phyloP scores from a whole-genome alignment of 805 yeast species.

The Lipomyces yamadae region DNA sequence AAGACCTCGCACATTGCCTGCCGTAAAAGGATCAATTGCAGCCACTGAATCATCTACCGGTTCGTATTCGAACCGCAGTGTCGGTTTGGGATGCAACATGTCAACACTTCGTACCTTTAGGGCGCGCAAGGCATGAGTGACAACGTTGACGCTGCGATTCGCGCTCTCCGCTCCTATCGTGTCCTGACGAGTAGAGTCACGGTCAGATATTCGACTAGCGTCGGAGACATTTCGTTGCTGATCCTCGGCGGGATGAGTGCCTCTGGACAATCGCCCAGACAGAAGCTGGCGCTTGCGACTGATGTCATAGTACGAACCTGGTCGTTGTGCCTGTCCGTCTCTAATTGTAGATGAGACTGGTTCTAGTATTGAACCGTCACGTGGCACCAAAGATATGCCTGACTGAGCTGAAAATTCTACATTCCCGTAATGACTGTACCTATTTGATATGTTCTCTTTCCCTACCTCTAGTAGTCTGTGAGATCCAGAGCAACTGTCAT shows the following conservation, averaged over 20 bases:
- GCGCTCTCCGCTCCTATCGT: neutral
- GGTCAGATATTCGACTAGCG: neutral
- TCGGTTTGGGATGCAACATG: slow-evolving; percentile 23
- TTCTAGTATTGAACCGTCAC: neutral
- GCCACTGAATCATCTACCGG: slow-evolving; percentile 14
- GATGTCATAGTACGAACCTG: neutral
- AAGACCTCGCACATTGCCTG: neutral
- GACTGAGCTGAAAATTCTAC: neutral
- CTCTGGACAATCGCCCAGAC: neutral
- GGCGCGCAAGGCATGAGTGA: slow-evolving; percentile 22
- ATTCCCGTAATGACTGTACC: neutral
- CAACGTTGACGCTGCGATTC: neutral
- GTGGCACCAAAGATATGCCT: neutral
- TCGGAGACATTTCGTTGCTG: neutral
- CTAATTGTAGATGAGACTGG: neutral
- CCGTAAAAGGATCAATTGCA: slow-evolving; percentile 13
- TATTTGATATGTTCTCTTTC: neutral
- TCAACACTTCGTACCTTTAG: slow-evolving; percentile 25
- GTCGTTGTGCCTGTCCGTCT: neutral
- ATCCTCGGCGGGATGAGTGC: neutral
- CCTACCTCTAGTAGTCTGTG: neutral
- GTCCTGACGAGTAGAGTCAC: neutral
- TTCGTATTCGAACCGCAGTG: slow-evolving; percentile 27
- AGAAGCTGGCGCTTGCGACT: neutral
- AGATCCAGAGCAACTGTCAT: neutral